phyloP scores from a whole-genome alignment of 306 rosid species.

The Rosa chinensis region DNA sequence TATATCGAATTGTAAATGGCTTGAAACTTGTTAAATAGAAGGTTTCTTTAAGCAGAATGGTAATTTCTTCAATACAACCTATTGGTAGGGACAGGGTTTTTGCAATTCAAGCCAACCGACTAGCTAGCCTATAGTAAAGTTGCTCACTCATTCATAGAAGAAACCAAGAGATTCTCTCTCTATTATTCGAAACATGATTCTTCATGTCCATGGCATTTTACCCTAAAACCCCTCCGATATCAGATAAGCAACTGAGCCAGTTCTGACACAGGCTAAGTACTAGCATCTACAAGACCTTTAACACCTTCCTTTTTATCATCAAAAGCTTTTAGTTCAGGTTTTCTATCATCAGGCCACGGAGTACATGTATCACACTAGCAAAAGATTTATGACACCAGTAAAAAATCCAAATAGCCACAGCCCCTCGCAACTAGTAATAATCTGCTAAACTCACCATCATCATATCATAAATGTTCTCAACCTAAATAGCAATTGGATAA shows the following conservation, averaged over 20 bases:
- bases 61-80: neutral
- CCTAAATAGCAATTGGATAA: too few species aligned
- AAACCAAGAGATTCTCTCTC: neutral
- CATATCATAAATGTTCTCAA: too few species aligned
- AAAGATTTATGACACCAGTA: too few species aligned
- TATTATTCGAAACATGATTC: neutral
- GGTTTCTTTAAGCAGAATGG: neutral
- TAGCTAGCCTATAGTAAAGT: neutral
- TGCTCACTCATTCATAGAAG: neutral
- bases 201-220: neutral
- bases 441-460: too few species aligned
- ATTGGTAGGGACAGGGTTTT: neutral
- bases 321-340: slow-evolving; percentile 32
- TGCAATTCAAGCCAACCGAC: neutral
- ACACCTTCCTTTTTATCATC: slow-evolving; percentile 54
- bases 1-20: too few species aligned
- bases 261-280: neutral
- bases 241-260: neutral
- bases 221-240: neutral
- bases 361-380: too few species aligned
- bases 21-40: neutral
- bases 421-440: too few species aligned
- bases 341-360: slow-evolving; percentile 16
- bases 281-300: neutral
- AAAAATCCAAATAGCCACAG: too few species aligned